Conservation (phyloP, 2,329 filamentous ascomycete species). For the Pleurostoma richardsiae region DNA sequence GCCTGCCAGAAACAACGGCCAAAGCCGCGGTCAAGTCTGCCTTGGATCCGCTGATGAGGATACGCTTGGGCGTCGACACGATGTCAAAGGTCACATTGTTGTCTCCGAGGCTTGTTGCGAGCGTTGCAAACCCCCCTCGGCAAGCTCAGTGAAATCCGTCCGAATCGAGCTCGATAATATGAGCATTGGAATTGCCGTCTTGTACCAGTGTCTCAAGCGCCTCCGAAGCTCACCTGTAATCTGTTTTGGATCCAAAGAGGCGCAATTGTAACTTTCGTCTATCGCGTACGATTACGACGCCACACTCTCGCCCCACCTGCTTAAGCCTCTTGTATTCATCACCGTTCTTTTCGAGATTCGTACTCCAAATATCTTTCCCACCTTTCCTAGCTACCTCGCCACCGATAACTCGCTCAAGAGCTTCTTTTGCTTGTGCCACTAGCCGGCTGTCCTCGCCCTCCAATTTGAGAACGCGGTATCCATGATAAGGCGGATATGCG, state of each 20-base stretch:
- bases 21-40: conserved; percentile 12
- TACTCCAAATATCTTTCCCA: conserved; percentile 22
- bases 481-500: conserved; percentile 15
- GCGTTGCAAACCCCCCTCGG: conserved; percentile 22
- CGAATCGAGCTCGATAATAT: conserved; percentile 19
- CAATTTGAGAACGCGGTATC: conserved; percentile 27
- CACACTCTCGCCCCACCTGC: too few relatives aligned
- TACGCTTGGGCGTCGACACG: conserved; percentile 20
- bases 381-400: conserved; percentile 21
- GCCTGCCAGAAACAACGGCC: conserved; percentile 6
- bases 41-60: conserved; percentile 21
- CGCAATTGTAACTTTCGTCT: too few relatives aligned
- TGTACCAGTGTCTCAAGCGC: too few relatives aligned
- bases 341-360: conserved; percentile 16
- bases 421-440: conserved; percentile 26
- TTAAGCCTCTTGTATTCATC: conserved; percentile 10
- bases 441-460: conserved; percentile 24
- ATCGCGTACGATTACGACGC: too few relatives aligned
- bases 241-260: too few relatives aligned
- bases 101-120: conserved; percentile 17
- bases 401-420: too few relatives aligned
- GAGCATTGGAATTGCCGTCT: too few relatives aligned
- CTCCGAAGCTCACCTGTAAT: too few relatives aligned
- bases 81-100: conserved; percentile 24
- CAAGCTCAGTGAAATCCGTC: conserved; percentile 21